Percentiles rank a stretch among this genome's conserved stretches.
phyloP scores from a whole-genome alignment of 2,329 filamentous ascomycete species.

The Colletotrichum sublineola region DNA sequence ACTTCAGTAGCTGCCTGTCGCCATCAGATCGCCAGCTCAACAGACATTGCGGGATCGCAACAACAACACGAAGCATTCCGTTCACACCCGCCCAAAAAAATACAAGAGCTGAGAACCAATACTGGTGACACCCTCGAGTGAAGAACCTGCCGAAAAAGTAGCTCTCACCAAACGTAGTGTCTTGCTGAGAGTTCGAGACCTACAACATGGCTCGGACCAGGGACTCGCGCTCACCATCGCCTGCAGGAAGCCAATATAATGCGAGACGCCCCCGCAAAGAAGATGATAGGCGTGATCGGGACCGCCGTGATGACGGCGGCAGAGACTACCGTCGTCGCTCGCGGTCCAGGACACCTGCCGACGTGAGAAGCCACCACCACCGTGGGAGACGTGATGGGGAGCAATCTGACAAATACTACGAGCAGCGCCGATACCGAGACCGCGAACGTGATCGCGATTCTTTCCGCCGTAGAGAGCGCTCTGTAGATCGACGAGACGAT shows the following conservation, averaged over 20 bases:
- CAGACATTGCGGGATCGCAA: neutral
- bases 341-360: constrained; percentile 72
- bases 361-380: constrained; percentile 63
- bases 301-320: constrained; percentile 63
- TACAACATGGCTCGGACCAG: constrained; percentile 71
- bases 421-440: constrained; percentile 72
- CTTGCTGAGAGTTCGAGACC: constrained; percentile 58
- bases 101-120: constrained; percentile 6
- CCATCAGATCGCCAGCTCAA: constrained; percentile 14
- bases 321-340: constrained; percentile 68
- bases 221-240: constrained; percentile 90
- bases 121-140: constrained; percentile 35
- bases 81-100: neutral
- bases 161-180: constrained; percentile 47
- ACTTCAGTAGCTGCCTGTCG: constrained; percentile 17
- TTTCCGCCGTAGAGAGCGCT: constrained; percentile 78
- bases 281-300: constrained; percentile 69
- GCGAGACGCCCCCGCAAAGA: constrained; percentile 76
- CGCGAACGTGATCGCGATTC: constrained; percentile 66
- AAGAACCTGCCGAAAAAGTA: constrained; percentile 42
- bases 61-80: neutral
- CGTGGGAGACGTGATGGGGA: constrained; percentile 44
- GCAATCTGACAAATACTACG: constrained; percentile 55
- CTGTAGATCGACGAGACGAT: constrained; percentile 76
- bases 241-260: constrained; percentile 86